A percentile compares a stretch with the other conserved stretches of the same genome.
Evolutionary conservation across 257 asterid genomes (phyloP).

Genomic region (Penstemon eatonii): DNA sequence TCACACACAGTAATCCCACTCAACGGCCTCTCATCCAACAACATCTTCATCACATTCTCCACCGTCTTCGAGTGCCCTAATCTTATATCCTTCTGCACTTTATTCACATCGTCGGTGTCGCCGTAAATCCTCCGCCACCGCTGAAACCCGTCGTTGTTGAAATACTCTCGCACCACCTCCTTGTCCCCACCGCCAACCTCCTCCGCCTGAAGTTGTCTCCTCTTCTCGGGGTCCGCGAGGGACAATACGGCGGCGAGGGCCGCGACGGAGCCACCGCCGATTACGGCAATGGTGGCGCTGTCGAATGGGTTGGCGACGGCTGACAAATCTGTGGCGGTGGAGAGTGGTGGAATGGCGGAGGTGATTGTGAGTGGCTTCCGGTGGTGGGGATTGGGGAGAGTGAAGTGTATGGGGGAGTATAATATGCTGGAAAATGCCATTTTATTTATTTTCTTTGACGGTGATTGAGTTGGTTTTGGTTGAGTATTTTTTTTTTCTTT

Average conservation of each 20-base stretch:
- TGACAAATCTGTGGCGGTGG: constrained; percentile 56
- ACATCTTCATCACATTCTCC: constrained; percentile 82
- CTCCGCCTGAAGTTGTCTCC: constrained; percentile 85
- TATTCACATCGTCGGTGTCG: constrained; percentile 74
- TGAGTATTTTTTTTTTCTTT: too few species aligned
- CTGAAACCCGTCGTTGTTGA: constrained; percentile 90
- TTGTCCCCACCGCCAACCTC: constrained; percentile 95
- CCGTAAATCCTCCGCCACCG: constrained; percentile 93
- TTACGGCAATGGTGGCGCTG: constrained; percentile 66
- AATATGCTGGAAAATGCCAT: constrained; percentile 62
- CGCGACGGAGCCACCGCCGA: constrained; percentile 67
- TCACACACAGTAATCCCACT: constrained; percentile 81
- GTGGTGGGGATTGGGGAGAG: constrained; percentile 36
- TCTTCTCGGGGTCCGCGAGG: constrained; percentile 74
- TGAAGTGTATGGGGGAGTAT: constrained; percentile 45
- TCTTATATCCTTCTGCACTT: constrained; percentile 79
- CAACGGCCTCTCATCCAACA: constrained; percentile 69
- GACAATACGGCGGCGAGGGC: constrained; percentile 80
- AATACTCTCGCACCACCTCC: constrained; percentile 90
- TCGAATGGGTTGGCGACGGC: constrained; percentile 47
- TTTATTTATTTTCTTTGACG: too few species aligned
- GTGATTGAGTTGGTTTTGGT: too few species aligned
- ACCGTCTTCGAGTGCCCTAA: constrained; percentile 83
- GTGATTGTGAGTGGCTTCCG: constrained; percentile 35
- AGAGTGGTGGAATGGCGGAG: constrained; percentile 62